Evolutionary conservation across 2,329 filamentous ascomycete species (phyloP).

Genomic region (Alternaria consortialis): DNA sequence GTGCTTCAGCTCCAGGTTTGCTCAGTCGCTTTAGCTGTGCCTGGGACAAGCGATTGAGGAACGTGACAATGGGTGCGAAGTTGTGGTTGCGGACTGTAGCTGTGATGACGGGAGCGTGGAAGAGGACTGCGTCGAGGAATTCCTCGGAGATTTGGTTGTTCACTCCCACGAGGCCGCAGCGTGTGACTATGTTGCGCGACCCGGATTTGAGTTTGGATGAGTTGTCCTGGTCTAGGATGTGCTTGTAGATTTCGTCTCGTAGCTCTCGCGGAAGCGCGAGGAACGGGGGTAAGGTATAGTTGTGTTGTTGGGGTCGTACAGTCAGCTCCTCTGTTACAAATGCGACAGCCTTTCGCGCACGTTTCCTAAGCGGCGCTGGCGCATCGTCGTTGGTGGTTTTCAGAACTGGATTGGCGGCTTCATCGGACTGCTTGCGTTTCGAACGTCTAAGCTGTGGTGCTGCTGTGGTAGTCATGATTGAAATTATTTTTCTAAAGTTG

Average conservation of each 20-base stretch:
- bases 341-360: not conserved
- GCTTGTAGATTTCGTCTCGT: slow-evolving; percentile 28
- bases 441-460: slow-evolving; percentile 5
- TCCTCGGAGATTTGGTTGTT: slow-evolving; percentile 24
- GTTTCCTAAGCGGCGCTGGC: not conserved
- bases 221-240: slow-evolving; percentile 12
- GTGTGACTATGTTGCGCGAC: slow-evolving; percentile 15
- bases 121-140: slow-evolving; percentile 24
- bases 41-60: slow-evolving; percentile 24
- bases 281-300: slow-evolving; percentile 6
- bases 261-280: slow-evolving; percentile 29
- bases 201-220: slow-evolving; percentile 10
- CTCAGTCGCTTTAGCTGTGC: slow-evolving; percentile 17
- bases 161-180: slow-evolving; percentile 19
- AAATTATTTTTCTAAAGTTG: not conserved
- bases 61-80: slow-evolving; percentile 28
- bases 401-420: not conserved
- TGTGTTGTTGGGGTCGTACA: not conserved
- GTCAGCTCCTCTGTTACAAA: not conserved
- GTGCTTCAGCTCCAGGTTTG: not conserved
- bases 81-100: slow-evolving; percentile 28
- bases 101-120: slow-evolving; percentile 19
- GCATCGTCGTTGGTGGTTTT: not conserved
- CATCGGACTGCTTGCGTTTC: slow-evolving; percentile 4
- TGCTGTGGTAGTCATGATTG: not conserved